Conservation (phyloP, 805 yeast species). For the Monosporozyma unispora region DNA sequence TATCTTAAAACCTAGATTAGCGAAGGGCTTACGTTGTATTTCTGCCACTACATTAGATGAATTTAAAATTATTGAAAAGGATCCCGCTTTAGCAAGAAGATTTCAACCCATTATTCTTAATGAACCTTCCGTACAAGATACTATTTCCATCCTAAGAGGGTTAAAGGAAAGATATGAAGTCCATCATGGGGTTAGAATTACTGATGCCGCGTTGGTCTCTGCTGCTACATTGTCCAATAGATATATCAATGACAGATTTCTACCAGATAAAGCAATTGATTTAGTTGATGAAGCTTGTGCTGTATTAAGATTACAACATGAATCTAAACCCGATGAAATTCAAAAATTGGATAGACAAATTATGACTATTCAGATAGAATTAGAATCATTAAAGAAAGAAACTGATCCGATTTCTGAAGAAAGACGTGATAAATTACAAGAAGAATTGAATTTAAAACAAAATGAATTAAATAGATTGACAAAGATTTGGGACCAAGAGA, state of each 20-base stretch:
- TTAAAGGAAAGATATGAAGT: slow-evolving; percentile 91
- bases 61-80: slow-evolving; percentile 90
- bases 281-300: slow-evolving; percentile 97
- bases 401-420: slow-evolving; percentile 78
- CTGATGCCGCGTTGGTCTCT: slow-evolving; percentile 86
- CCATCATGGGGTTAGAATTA: slow-evolving; percentile 92
- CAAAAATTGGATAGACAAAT: slow-evolving; percentile 80
- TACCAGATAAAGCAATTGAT: slow-evolving; percentile 96
- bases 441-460: slow-evolving; percentile 51
- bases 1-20: slow-evolving; percentile 83
- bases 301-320: slow-evolving; percentile 87
- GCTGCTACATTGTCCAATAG: slow-evolving; percentile 87
- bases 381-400: slow-evolving; percentile 89
- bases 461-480: slow-evolving; percentile 65
- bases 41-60: slow-evolving; percentile 97
- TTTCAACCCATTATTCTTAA: slow-evolving; percentile 80
- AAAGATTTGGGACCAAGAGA: slow-evolving; percentile 80
- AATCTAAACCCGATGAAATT: slow-evolving; percentile 91
- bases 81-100: slow-evolving; percentile 89
- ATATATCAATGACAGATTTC: slow-evolving; percentile 80
- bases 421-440: slow-evolving; percentile 64
- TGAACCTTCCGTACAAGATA: slow-evolving; percentile 86
- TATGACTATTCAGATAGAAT: slow-evolving; percentile 90
- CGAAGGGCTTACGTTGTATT: slow-evolving; percentile 89
- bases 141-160: slow-evolving; percentile 87